Evolutionary conservation across 2,329 filamentous ascomycete genomes (phyloP), one percentile per base, ranked within the genome.

Genomic region (Acrocalymma vagum): DNA sequence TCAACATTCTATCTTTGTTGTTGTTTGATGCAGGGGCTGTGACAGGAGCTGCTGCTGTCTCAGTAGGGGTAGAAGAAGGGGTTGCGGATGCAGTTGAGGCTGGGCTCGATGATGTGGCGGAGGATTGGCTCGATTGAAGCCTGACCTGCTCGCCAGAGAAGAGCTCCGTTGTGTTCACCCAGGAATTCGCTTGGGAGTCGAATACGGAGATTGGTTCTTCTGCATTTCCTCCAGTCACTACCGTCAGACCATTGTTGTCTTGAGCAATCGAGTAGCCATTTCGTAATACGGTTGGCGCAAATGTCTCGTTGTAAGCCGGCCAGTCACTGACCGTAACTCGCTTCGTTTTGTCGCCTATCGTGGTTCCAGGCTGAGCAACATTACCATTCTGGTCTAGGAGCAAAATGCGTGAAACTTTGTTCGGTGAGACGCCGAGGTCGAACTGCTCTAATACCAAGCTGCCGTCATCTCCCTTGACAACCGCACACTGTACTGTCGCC

Each of bases 361-460:
- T 47, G 62, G 77, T 64, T 23, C 78, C 78, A 23, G 74, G 71
- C n/a, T 64, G 55, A 23, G 76, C 77, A 9, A 74, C 63, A 10
- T 63, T 51, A 11, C 87, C 88, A 26, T 78, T 75, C 9, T 78
- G 78, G 48, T 83, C 80, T 31, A 87, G 69, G 10, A 96, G 69
- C 13, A 90, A 79, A 21, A 86, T 82, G 40, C 87, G 83, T 21
- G 81, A 82, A 28, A 96, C 88, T 6, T 75, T 71, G 62, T 95
- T 95, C 3, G 93, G 92, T 0, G 85, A 83, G 8, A 78, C 76
- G 10, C 79, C 79, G 71, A 91, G 80, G 62, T 96, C 84, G 56
- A 94, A 96, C 9, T 85, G 83, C 55, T 91, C 84, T 13, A 97
- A 74, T 25, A 86, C 83, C 63, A 89, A 92, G 69, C 87, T 92